phyloP scores from a whole-genome alignment of 2,329 filamentous ascomycete genomes.

The Aureobasidium mangrovei region DNA sequence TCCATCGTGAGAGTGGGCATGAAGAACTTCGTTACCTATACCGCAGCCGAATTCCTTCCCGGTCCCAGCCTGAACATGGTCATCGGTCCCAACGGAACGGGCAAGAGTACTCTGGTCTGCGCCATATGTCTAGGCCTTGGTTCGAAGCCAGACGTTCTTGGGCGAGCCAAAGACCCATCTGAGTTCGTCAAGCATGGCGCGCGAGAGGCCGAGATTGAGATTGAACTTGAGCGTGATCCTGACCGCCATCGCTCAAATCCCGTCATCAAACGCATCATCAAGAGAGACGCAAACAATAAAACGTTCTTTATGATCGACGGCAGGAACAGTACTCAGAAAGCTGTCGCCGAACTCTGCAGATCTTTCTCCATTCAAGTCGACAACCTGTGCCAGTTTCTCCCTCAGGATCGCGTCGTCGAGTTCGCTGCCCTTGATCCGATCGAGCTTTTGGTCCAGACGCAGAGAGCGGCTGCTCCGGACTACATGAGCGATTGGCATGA shows the following conservation, averaged over 20 bases:
- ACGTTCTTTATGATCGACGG: conserved; percentile 72
- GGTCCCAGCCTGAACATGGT: conserved; percentile 96
- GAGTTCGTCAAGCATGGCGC: conserved; percentile 92
- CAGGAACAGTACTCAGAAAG: conserved; percentile 49
- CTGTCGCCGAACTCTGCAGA: conserved; percentile 58
- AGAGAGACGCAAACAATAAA: conserved; percentile 57
- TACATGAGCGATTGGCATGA: conserved; percentile 74
- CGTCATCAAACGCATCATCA: conserved; percentile 67
- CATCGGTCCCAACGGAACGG: conserved; percentile 96
- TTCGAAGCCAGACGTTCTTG: conserved; percentile 71
- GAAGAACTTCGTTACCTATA: conserved; percentile 90
- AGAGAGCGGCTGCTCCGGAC: conserved; percentile 75
- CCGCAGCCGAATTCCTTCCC: conserved; percentile 78
- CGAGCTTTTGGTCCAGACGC: conserved; percentile 74
- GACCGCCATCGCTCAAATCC: conserved; percentile 53
- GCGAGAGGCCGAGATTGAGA: conserved; percentile 71
- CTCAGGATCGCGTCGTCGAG: conserved; percentile 90
- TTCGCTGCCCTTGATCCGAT: conserved; percentile 79
- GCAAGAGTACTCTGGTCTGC: conserved; percentile 94
- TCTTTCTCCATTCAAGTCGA: conserved; percentile 87
- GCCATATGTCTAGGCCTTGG: conserved; percentile 91
- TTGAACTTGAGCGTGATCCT: conserved; percentile 67
- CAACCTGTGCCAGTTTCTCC: conserved; percentile 94
- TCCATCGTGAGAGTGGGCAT: conserved; percentile 83
- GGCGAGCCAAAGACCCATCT: conserved; percentile 71